These are phyloP conservation scores for Diaporthe velutina DNA, from an alignment of 2,329 filamentous ascomycete species.

Conservation along the genomic window DNA sequence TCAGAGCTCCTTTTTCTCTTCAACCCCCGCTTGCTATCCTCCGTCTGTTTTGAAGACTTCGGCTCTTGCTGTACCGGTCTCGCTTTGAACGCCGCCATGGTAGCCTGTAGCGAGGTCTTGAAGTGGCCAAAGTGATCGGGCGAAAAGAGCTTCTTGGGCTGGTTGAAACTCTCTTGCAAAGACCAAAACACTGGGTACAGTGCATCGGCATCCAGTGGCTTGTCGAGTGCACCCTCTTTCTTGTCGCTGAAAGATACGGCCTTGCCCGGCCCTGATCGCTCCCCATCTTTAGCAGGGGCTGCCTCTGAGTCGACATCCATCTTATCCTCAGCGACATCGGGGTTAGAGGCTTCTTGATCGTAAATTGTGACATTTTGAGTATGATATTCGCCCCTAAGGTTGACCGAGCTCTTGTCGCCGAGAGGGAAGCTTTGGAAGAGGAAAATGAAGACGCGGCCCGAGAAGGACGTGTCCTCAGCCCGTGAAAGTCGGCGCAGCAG, in stretches of 20 bases:
- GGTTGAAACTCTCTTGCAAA: slow-evolving; percentile 90
- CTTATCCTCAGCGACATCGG: slow-evolving; percentile 55
- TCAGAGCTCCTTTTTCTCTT: slow-evolving; percentile 79
- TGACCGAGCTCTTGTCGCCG: slow-evolving; percentile 97
- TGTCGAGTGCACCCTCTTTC: slow-evolving; percentile 57
- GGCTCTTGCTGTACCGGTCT: slow-evolving; percentile 63
- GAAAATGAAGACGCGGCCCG: slow-evolving; percentile 97
- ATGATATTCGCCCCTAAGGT: slow-evolving; percentile 95
- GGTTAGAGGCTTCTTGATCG: slow-evolving; percentile 67
- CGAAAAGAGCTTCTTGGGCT: slow-evolving; percentile 87
- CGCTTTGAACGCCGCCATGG: slow-evolving; percentile 66
- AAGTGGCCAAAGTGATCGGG: slow-evolving; percentile 81
- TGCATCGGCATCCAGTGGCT: slow-evolving; percentile 73
- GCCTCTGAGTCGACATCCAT: slow-evolving; percentile 76
- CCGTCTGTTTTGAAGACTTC: slow-evolving; percentile 63
- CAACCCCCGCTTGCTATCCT: slow-evolving; percentile 73
- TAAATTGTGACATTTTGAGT: slow-evolving; percentile 93
- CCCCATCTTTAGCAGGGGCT: slow-evolving; percentile 51
- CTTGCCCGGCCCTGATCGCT: slow-evolving; percentile 54
- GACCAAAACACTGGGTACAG: slow-evolving; percentile 96
- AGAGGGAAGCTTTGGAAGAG: slow-evolving; percentile 98
- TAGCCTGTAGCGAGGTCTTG: slow-evolving; percentile 79
- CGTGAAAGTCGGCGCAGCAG: slow-evolving; percentile 92
- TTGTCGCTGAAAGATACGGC: slow-evolving; percentile 59
- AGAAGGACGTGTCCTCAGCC: slow-evolving; percentile 97